A percentile compares a stretch with the other conserved stretches of the same genome.
Evolutionary conservation across 306 rosid species (phyloP).

Genomic region (Dryas alaskensis): DNA sequence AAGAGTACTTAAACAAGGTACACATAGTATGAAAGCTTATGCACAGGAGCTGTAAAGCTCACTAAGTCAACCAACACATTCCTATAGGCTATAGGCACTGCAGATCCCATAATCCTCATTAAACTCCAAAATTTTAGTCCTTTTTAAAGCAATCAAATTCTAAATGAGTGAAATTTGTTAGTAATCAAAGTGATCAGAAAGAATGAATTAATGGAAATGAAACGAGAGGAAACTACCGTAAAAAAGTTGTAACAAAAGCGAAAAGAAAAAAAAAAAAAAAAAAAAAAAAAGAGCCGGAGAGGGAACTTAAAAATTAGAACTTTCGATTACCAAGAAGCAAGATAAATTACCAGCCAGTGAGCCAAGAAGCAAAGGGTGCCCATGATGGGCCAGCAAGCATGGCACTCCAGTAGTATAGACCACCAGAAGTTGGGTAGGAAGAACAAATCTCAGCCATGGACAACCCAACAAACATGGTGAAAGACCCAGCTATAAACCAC

Average conservation of each 20-base stretch:
- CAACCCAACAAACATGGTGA: slow-evolving; percentile 82
- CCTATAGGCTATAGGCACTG: background rate
- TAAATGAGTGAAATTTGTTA: background rate
- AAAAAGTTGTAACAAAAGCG: too few species aligned
- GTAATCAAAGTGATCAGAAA: background rate
- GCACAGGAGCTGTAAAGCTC: background rate
- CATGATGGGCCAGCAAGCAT: slow-evolving; percentile 90
- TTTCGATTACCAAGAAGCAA: background rate
- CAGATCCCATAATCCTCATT: slow-evolving; percentile 3
- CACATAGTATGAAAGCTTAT: background rate
- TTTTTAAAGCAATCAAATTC: background rate
- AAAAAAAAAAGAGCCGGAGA: too few species aligned
- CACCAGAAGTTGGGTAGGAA: slow-evolving; percentile 92
- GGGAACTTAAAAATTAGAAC: background rate
- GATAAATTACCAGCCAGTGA: slow-evolving; percentile 83
- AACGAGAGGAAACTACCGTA: slow-evolving; percentile 38
- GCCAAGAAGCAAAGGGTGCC: slow-evolving; percentile 98
- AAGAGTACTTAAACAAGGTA: background rate
- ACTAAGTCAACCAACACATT: background rate
- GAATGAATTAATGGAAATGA: background rate
- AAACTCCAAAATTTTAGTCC: background rate
- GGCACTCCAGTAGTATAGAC: slow-evolving; percentile 97
- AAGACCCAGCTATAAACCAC: slow-evolving; percentile 67
- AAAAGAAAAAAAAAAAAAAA: too few species aligned
- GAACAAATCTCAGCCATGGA: slow-evolving; percentile 99